Evolutionary conservation across 1,284 basidiomycete genomes (phyloP).

Genomic region (Uromyces viciae-fabae): DNA sequence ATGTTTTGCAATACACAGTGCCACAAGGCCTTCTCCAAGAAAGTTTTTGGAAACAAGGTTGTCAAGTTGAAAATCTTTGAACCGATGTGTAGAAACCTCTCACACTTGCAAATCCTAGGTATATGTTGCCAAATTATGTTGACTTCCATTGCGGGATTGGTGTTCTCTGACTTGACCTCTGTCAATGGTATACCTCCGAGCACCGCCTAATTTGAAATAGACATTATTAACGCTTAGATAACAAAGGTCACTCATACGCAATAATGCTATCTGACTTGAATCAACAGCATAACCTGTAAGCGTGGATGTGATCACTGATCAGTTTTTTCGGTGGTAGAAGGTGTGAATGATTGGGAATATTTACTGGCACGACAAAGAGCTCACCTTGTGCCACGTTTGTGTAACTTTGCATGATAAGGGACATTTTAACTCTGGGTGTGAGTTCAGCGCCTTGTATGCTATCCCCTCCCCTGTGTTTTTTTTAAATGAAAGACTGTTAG

Average conservation of each 20-base stretch:
- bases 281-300: constrained; percentile 35
- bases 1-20: constrained; percentile 30
- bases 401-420: constrained; percentile 30
- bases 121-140: constrained; percentile 45
- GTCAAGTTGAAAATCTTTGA: too few species aligned
- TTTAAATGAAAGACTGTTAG: not conserved
- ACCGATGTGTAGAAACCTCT: not conserved
- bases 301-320: not conserved
- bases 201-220: constrained; percentile 28
- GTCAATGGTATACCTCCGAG: constrained; percentile 34
- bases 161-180: constrained; percentile 40
- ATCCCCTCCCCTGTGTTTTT: constrained; percentile 13
- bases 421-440: constrained; percentile 28
- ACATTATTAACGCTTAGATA: not conserved
- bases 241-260: not conserved
- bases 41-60: too few species aligned
- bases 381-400: constrained; percentile 39
- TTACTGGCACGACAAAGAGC: too few species aligned
- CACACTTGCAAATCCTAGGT: constrained; percentile 43
- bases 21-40: constrained; percentile 29
- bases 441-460: constrained; percentile 33
- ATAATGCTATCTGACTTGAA: constrained; percentile 30
- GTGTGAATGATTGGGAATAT: too few species aligned
- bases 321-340: not conserved
- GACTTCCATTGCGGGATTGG: constrained; percentile 44